These are phyloP conservation scores for Decorospora gaudefroyi DNA, from an alignment of 2,329 filamentous ascomycete genomes.

Conservation along the genomic window DNA sequence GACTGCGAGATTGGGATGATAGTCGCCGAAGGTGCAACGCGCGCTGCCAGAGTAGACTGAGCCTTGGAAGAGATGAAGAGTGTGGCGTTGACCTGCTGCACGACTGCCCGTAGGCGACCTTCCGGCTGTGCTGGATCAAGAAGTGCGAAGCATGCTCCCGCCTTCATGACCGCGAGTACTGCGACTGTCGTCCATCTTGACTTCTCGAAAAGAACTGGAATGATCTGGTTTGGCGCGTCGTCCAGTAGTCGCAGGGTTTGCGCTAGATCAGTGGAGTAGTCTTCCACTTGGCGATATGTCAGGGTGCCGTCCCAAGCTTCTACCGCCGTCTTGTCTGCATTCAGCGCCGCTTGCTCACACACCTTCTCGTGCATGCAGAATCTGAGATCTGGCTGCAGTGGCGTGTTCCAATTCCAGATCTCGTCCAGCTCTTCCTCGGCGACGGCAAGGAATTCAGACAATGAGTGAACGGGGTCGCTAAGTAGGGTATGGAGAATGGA, in stretches of 20 bases:
- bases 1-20: conserved; percentile 44
- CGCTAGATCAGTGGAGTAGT: conserved; percentile 39
- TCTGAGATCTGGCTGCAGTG: conserved; percentile 50
- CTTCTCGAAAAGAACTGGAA: conserved; percentile 50
- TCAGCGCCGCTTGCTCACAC: conserved; percentile 43
- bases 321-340: conserved; percentile 47
- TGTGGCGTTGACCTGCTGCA: conserved; percentile 37
- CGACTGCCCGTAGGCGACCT: conserved; percentile 39
- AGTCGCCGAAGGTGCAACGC: conserved; percentile 36
- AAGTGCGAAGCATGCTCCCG: conserved; percentile 46
- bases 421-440: conserved; percentile 49
- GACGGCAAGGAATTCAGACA: conserved; percentile 26
- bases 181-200: conserved; percentile 48
- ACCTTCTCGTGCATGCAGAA: conserved; percentile 57
- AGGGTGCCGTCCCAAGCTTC: conserved; percentile 47
- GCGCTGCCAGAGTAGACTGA: conserved; percentile 35
- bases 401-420: conserved; percentile 56
- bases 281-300: conserved; percentile 45
- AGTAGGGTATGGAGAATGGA: conserved; percentile 48
- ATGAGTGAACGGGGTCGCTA: conserved; percentile 14
- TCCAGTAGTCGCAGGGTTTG: conserved; percentile 32
- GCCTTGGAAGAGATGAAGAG: conserved; percentile 38
- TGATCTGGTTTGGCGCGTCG: conserved; percentile 36
- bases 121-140: conserved; percentile 46
- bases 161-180: conserved; percentile 49